Percentiles rank a stretch among this genome's conserved stretches.
phyloP scores from a whole-genome alignment of 2,329 filamentous ascomycete species.

The Metarhizium rileyi region DNA sequence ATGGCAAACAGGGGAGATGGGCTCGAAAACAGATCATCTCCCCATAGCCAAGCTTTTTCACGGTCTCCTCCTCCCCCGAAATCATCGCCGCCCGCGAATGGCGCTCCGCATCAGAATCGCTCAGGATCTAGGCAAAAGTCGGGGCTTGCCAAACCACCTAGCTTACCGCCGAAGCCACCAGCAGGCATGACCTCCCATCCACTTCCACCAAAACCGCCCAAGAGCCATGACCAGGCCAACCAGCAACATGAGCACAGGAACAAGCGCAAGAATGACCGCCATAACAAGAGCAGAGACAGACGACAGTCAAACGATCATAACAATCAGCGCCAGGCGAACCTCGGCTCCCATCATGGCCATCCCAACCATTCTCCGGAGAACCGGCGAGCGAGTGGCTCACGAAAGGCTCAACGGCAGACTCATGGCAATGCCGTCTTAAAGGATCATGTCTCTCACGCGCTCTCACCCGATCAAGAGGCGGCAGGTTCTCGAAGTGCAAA shows the following conservation, averaged over 20 bases:
- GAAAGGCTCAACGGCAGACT: constrained; percentile 3
- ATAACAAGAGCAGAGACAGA: constrained; percentile 19
- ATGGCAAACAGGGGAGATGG: background rate
- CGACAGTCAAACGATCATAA: constrained; percentile 10
- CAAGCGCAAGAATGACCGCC: constrained; percentile 22
- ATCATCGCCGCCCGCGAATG: background rate
- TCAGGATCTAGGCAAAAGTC: background rate
- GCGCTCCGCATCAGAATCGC: background rate
- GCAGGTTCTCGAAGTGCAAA: background rate
- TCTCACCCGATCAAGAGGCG: background rate
- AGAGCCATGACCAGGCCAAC: constrained; percentile 18
- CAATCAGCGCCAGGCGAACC: background rate
- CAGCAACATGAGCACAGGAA: constrained; percentile 19
- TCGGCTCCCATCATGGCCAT: background rate
- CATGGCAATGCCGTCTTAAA: background rate
- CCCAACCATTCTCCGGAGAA: constrained; percentile 1
- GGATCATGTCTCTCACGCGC: background rate
- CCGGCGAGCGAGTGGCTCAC: constrained; percentile 1
- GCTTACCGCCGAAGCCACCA: constrained; percentile 8
- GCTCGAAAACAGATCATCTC: constrained; percentile 3
- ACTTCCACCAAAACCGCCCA: constrained; percentile 23
- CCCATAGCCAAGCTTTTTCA: constrained; percentile 5
- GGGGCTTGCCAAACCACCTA: constrained; percentile 2
- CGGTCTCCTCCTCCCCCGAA: constrained; percentile 3
- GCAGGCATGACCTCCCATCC: constrained; percentile 12